Base-by-base conservation (phyloP, 2,329 filamentous ascomycete genomes). In the Pseudocercospora pini-densiflorae region DNA sequence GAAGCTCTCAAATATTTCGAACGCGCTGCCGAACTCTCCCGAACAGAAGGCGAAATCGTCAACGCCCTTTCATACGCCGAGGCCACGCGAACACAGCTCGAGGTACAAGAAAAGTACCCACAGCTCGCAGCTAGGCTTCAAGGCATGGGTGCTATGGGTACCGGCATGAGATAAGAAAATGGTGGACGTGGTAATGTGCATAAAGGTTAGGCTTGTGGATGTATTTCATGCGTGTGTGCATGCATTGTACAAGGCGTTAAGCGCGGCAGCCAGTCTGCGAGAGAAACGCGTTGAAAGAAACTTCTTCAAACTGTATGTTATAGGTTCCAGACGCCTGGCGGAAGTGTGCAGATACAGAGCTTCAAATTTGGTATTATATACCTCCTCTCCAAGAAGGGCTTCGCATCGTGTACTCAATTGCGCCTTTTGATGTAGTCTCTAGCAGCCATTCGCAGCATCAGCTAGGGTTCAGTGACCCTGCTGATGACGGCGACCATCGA, bases 1-100 rank as follows among this genome's bases (percentile, higher is more conserved):
- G 92, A 97, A 70, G 95, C 95, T 0, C 89, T 99, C 71, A 93
- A 91, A 81, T 98, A 98, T 85, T 99, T 99, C 78, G 94, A 98
- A 85, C 91, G 93, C 68, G 95, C 95, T 1, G 95, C 94, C 29
- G 94, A 98, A 82, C 89, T 99, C 61, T 94, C 93, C 55, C 87
- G 95, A 74, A 99, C 95, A 36, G 94, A 97, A 76, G 92, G 92
- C 67, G 95, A 99, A 83, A 94, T 98, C 70, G 89, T 98, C 72
- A 98, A 98, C 77, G 95, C 95, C 6, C 86, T 99, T 19, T 97
- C 93, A 21, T 99, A 99, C 77, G 95, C 95, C 31, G 95, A 99
- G 81, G 95, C 95, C 21, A 98, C 95, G 45, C 88, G 95, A 76
- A 98, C 95, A 70, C 95, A 99, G 81, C 88, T 99, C 69, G 92